Evolutionary conservation across 768 basidiomycete species (phyloP), one percentile per base, ranked within the genome.

Genomic region (Tricholoma hemisulphureum): DNA sequence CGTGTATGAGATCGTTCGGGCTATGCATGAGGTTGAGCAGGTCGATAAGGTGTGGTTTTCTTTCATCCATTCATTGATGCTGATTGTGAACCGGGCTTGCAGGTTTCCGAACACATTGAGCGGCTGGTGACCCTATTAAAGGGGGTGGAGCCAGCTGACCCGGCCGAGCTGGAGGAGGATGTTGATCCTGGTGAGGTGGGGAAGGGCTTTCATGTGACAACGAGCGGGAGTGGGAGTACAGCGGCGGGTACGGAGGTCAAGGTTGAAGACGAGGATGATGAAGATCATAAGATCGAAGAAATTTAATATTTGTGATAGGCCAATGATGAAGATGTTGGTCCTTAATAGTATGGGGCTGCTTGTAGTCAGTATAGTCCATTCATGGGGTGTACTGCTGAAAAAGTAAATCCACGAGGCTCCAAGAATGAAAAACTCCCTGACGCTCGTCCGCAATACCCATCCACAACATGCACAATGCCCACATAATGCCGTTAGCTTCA

Each of bases 71-170:
- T 32, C 32, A 26, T 51, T 49, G 21, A 2, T 24, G 2, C 20
- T 49, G 16, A 49, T 48, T 6, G 46, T 24, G 51, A 20, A 10
- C n/a, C n/a, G 8, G 37, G n/a, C 18, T 10, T 43, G 29, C 64
- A 96, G 93, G 85, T 96, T 48, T 84, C 87, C 2, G 93, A 93
- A 68, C 87, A 89, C 43, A 89, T 97, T 37, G 93, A 94, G 66
- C 84, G 93, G 14, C 76, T 98, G 7, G 97, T 98, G 3, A 87
- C 83, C 60, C 73, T 98, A n/a, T 69, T 99, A 34, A 86, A 95
- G 64, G 82, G 92, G 1, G 83, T 87, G 0, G 93, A 95, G 67
- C 84, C 81, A 4, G 77, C 82, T 8, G 79, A 78, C 8, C 62
- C 69, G 4, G 65, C 64, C n/a, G 77, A 80, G 35, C 74, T 71